Evolutionary conservation across 768 basidiomycete genomes (phyloP).

Genomic region (Gautieria morchelliformis): DNA sequence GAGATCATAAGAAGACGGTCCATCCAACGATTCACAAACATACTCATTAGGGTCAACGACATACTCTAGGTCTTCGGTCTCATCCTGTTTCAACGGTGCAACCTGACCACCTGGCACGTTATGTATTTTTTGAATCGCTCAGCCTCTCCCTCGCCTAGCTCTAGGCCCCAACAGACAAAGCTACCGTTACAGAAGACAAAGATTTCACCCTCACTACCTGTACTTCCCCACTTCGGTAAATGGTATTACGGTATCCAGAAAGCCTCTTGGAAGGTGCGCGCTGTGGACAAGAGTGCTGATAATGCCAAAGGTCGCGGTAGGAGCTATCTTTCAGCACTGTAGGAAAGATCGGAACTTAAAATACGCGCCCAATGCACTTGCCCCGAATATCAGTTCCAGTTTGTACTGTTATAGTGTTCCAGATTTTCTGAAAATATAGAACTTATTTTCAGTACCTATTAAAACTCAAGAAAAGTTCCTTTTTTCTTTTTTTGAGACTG

Average conservation of each 20-base stretch:
- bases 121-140: constrained; percentile 44
- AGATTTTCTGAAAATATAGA: too few relatives aligned
- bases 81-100: constrained; percentile 52
- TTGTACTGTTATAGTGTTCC: too few relatives aligned
- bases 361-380: too few relatives aligned
- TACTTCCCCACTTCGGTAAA: constrained; percentile 53
- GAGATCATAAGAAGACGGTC: constrained; percentile 1
- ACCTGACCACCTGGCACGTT: constrained; percentile 50
- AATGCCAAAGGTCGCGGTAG: constrained; percentile 50
- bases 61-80: constrained; percentile 89
- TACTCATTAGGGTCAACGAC: constrained; percentile 87
- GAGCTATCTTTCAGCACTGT: constrained; percentile 71
- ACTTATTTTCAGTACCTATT: too few relatives aligned
- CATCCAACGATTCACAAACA: constrained; percentile 14
- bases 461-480: too few relatives aligned
- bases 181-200: constrained; percentile 86
- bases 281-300: constrained; percentile 39
- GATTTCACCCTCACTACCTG: constrained; percentile 61
- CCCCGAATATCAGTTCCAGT: too few relatives aligned
- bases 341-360: too few relatives aligned
- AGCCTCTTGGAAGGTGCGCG: constrained; percentile 55
- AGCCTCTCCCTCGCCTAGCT: constrained; percentile 68
- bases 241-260: constrained; percentile 83
- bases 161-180: constrained; percentile 85
- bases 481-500: too few relatives aligned